Conservation (phyloP, 2,329 filamentous ascomycete genomes). For the Trichoderma semiorbis region DNA sequence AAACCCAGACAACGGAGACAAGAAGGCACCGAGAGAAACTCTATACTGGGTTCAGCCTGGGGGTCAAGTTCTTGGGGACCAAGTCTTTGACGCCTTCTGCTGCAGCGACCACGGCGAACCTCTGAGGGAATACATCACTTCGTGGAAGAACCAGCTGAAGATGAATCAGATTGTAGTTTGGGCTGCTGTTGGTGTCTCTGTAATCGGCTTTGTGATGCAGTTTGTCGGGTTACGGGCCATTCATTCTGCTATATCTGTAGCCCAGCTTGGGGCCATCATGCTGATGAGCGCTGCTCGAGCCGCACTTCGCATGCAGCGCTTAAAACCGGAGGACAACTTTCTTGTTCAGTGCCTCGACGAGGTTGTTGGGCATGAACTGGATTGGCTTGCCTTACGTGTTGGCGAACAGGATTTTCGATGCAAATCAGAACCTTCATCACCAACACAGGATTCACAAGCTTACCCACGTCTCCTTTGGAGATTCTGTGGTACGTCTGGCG, state of each 20-base stretch:
- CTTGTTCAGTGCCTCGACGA: background rate
- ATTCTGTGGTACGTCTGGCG: background rate
- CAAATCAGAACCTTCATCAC: too few relatives aligned
- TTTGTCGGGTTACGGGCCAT: background rate
- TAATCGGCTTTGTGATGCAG: background rate
- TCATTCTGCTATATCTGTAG: background rate
- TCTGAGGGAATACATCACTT: background rate
- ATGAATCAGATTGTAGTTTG: background rate
- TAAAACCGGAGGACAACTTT: background rate
- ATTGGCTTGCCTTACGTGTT: background rate
- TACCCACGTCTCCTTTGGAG: background rate
- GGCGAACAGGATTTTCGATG: background rate
- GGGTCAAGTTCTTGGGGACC: background rate
- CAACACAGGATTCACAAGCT: too few relatives aligned
- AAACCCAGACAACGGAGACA: rapidly evolving
- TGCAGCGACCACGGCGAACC: background rate
- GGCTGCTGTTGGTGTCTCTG: background rate
- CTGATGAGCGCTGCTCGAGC: background rate
- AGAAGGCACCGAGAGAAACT: rapidly evolving
- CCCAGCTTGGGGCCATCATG: background rate
- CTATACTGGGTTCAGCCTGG: background rate
- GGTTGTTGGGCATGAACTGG: background rate
- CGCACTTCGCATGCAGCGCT: background rate
- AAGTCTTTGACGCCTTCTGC: background rate
- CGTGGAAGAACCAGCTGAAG: background rate